Base-by-base conservation (phyloP, 805 yeast genomes). In the Tetrapisispora iriomotensis region DNA sequence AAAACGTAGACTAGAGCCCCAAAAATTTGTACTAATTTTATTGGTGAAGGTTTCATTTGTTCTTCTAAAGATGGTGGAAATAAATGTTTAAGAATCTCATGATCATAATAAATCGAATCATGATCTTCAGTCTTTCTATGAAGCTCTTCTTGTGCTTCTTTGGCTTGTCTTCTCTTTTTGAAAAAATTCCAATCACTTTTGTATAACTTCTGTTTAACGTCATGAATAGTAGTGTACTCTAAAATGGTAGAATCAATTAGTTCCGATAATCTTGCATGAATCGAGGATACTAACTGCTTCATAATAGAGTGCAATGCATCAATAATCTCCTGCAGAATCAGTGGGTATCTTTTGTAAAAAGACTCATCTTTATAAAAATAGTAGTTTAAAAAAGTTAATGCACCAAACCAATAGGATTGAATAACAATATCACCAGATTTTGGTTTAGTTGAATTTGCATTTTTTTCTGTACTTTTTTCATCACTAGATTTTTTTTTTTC, bases 1-100 rank as follows among this genome's bases (percentile, higher is more conserved):
- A 88, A 68, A 3, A 92, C 90, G 51, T 88, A 86, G 32, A 86
- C 70, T 38, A 94, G 68, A 0, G 97, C 95, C 23, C 95, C 94
- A 43, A 92, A 69, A 1, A 88, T 81, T 50, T 92, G 94, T 20
- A 88, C 77, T 38, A 88, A 71, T 48, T 77, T 79, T 38, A 88
- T 67, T 0, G 98, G 98, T 0, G 96, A 85, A 3, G 96, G 95
- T 54, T 77, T 78, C 71, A 82, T 77, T 53, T 85, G 81, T 42
- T 83, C 82, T 34, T 74, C 69, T 17, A 83, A 74, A 0, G 90
- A 67, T 2, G 97, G 97, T 5, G 97, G 97, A 46, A 80, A 79
- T 40, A 86, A 64, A 74, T 79, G 82, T 39, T 76, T 72, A 33
- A 79, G 65, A 25, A 87, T 80, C 47, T 83, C 90, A 38, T 82